Evolutionary conservation across 495 filamentous ascomycete genomes (phyloP).

Genomic region (Trichoderma erinaceum): DNA sequence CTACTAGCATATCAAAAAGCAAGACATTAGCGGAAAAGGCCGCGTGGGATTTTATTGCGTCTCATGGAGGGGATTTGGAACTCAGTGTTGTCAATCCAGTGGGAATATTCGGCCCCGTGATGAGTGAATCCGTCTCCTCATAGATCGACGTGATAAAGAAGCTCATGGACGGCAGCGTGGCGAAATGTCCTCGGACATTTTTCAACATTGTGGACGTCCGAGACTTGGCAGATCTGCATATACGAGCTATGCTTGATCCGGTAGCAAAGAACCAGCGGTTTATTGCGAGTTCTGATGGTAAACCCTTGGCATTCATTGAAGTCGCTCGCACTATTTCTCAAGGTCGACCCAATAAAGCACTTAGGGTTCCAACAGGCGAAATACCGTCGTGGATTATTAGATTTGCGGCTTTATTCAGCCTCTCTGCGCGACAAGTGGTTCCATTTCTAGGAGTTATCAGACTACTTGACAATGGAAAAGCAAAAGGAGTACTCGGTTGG

Average conservation of each 20-base stretch:
- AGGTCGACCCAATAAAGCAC: neutral
- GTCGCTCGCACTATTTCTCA: conserved; percentile 1
- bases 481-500: neutral
- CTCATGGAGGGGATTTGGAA: neutral
- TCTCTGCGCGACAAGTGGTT: neutral
- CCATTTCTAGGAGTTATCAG: neutral
- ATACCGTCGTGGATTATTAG: neutral
- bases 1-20: conserved; percentile 2
- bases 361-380: neutral
- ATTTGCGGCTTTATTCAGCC: neutral
- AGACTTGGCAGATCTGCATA: conserved; percentile 1
- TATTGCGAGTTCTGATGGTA: neutral
- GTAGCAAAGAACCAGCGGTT: neutral
- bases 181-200: neutral
- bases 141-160: neutral
- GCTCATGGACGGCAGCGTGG: neutral
- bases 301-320: neutral
- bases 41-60: neutral
- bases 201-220: conserved; percentile 10
- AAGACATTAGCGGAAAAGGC: neutral
- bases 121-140: neutral
- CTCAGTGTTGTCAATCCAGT: conserved; percentile 6
- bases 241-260: neutral
- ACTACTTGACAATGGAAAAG: neutral
- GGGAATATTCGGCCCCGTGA: neutral